Base-by-base conservation (phyloP, 192 early-diverging fungal species). In the Coemansia sp. region DNA sequence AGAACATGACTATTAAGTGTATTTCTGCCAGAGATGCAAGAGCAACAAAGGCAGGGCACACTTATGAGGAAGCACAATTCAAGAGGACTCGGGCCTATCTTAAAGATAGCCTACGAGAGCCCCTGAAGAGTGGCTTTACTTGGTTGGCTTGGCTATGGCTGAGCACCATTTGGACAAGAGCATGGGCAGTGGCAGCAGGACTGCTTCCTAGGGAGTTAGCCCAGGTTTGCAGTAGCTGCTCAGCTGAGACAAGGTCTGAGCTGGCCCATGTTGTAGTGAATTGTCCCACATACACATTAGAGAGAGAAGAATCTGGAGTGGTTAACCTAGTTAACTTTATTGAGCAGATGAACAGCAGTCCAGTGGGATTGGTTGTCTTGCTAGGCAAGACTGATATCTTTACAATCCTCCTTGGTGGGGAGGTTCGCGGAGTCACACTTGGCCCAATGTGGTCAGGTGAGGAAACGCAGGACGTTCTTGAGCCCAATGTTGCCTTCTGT, bases 331-430 rank as follows among this genome's bases (percentile, higher is more conserved):
- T n/a, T 41, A 41, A 41, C 40, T 41, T 41, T 41, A 51, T 51
- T 51, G 47, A 51, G 47, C 47, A 51, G 47, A 51, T 51, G 47
- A 51, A 51, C 47, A 51, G 47, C 13, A 15, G 47, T 51, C 47
- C 20, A 16, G 47, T 51, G 47, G 47, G 4, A 51, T 22, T 16
- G 20, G 47, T 20, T 51, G 47, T 51, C 47, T 51, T 16, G 47
- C 47, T 51, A 51, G 47, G 47, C 47, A 16, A 3, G 47, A 51
- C 47, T 51, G 47, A 51, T 15, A 51, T 51, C 47, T 51, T 51
- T 51, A 51, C 47, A 51, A 51, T 51, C 47, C 47, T 51, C 47
- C 47, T 51, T 20, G 47, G 47, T 51, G 47, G 47, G 4, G 47
- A 51, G 47, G 47, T 51, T 51, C 8, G 47, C 47, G 4, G 47